phyloP scores from a whole-genome alignment of 148 eudicot genomes.

The Amaranthus hypochondriacus region DNA sequence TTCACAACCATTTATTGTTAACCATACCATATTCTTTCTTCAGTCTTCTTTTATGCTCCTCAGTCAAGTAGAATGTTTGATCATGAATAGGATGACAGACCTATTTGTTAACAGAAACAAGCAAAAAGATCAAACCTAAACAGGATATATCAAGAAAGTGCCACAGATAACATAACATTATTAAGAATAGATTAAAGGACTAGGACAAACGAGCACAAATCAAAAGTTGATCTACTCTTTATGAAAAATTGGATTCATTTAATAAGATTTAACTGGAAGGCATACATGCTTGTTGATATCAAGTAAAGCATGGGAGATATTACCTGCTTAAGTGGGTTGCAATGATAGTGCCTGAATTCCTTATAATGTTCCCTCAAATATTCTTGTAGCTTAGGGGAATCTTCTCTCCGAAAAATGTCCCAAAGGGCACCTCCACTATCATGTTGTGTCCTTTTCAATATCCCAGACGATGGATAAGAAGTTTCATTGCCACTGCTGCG shows the following conservation, averaged over 20 bases:
- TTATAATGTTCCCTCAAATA: slow-evolving; percentile 50
- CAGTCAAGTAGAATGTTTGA: slow-evolving; percentile 41
- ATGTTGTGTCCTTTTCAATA: slow-evolving; percentile 15
- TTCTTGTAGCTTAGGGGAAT: slow-evolving; percentile 60
- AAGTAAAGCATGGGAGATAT: background rate
- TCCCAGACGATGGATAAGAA: slow-evolving; percentile 10
- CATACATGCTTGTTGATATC: background rate
- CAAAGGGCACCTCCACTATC: slow-evolving; percentile 56
- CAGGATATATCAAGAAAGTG: background rate
- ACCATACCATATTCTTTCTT: slow-evolving; percentile 53
- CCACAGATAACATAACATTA: background rate
- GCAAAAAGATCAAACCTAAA: background rate
- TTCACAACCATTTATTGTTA: background rate
- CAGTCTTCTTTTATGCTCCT: slow-evolving; percentile 42
- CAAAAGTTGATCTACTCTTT: background rate
- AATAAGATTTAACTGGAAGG: background rate
- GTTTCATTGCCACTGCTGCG: slow-evolving; percentile 3
- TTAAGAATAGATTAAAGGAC: background rate
- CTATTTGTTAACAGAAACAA: slow-evolving; percentile 18
- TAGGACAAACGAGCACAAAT: background rate
- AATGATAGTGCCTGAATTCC: slow-evolving; percentile 59
- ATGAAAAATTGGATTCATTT: background rate
- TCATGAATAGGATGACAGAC: slow-evolving; percentile 58
- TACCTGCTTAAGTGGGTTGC: slow-evolving; percentile 47
- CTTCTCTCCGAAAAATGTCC: slow-evolving; percentile 71